These are phyloP conservation scores for Plasmodium inui DNA, from an alignment of 169 alveolate genomes.

Conservation along the genomic window DNA sequence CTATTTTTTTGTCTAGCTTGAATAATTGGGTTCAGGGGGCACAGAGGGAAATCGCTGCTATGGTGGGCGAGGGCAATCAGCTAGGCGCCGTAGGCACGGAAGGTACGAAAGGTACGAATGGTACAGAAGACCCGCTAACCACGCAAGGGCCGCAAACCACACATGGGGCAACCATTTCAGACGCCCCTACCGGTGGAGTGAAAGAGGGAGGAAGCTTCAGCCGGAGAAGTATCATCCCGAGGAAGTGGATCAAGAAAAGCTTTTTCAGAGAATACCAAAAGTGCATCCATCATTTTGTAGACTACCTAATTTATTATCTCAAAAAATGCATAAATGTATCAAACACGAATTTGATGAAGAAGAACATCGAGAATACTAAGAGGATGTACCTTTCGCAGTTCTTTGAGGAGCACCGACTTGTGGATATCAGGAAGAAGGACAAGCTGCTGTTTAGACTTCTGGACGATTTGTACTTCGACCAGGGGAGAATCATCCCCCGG, in stretches of 20 bases:
- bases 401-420: slow-evolving; percentile 52
- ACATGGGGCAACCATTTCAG: background rate
- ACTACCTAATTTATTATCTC: slow-evolving; percentile 43
- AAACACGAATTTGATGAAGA: slow-evolving; percentile 42
- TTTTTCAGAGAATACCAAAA: slow-evolving; percentile 59
- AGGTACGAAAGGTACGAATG: no score
- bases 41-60: background rate
- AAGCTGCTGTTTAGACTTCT: slow-evolving; percentile 13
- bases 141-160: background rate
- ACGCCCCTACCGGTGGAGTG: background rate
- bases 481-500: background rate
- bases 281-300: slow-evolving; percentile 62
- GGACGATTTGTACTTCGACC: slow-evolving; percentile 10
- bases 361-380: slow-evolving; percentile 64
- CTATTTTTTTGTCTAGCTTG: slow-evolving; percentile 55
- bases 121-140: background rate
- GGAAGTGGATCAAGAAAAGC: slow-evolving; percentile 53
- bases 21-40: slow-evolving; percentile 56
- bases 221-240: slow-evolving; percentile 37
- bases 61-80: background rate
- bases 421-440: slow-evolving; percentile 36
- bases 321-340: slow-evolving; percentile 70
- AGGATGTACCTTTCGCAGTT: slow-evolving; percentile 59
- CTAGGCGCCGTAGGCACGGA: background rate
- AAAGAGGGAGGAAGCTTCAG: background rate